Evolutionary conservation across 257 asterid genomes (phyloP).

Genomic region (Coffea canephora): DNA sequence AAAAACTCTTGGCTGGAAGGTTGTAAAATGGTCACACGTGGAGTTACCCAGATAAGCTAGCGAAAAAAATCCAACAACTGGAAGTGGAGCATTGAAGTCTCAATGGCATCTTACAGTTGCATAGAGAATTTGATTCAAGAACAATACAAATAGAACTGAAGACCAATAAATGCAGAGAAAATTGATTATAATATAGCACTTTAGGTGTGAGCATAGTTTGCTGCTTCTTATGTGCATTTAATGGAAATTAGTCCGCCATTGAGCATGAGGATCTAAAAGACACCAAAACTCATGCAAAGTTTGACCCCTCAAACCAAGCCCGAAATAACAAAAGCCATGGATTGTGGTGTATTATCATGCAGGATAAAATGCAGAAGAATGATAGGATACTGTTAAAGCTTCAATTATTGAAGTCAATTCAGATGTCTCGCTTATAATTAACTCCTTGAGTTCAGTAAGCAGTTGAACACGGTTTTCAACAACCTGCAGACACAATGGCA

Average conservation of each 20-base stretch:
- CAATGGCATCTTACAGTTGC: background rate
- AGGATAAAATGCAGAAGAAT: too few relatives aligned
- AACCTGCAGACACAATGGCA: slow-evolving; percentile 49
- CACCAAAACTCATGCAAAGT: background rate
- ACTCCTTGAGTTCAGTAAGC: slow-evolving; percentile 58
- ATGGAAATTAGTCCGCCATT: background rate
- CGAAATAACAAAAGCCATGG: background rate
- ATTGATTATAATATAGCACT: background rate
- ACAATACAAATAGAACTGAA: background rate
- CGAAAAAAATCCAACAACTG: background rate
- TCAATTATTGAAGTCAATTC: slow-evolving; percentile 51
- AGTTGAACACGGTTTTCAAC: slow-evolving; percentile 78
- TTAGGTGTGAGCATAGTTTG: background rate
- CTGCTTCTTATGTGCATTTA: too few relatives aligned
- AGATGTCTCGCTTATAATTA: slow-evolving; percentile 50
- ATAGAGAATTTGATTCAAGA: background rate
- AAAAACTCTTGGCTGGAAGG: background rate
- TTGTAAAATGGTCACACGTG: background rate
- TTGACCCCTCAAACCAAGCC: background rate
- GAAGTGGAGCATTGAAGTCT: background rate
- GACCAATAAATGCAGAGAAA: background rate
- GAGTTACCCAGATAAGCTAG: background rate
- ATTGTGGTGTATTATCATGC: background rate
- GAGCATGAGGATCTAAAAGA: background rate
- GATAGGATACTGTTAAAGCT: slow-evolving; percentile 70